Percentiles rank a stretch among this genome's conserved stretches.
These are phyloP conservation scores for Flammula alnicola DNA, from an alignment of 1,284 basidiomycete genomes.

Conservation along the genomic window DNA sequence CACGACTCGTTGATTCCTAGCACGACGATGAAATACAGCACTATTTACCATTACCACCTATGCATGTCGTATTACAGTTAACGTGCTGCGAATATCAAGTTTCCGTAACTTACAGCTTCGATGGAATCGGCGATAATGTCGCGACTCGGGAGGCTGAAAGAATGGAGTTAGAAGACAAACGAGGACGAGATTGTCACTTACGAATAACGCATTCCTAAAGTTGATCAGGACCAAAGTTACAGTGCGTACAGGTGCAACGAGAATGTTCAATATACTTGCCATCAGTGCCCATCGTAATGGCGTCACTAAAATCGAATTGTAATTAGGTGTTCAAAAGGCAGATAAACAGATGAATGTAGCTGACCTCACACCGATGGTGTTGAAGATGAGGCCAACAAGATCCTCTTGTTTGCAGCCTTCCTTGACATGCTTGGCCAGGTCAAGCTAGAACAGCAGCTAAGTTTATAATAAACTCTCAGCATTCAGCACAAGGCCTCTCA, in stretches of 20 bases:
- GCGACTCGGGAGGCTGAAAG: slow-evolving; percentile 77
- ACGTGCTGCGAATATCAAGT: too few species aligned
- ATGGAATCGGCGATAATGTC: slow-evolving; percentile 93
- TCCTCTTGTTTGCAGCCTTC: slow-evolving; percentile 78
- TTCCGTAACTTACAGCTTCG: slow-evolving; percentile 72
- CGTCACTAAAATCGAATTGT: slow-evolving; percentile 53
- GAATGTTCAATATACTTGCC: slow-evolving; percentile 45
- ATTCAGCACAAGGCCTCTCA: slow-evolving; percentile 33
- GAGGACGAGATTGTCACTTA: slow-evolving; percentile 36
- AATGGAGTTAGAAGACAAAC: background rate
- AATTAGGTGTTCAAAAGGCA: background rate
- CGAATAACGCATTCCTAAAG: slow-evolving; percentile 80
- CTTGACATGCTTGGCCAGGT: slow-evolving; percentile 76
- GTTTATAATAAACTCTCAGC: background rate
- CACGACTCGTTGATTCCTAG: background rate
- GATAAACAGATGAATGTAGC: slow-evolving; percentile 7
- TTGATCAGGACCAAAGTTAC: background rate
- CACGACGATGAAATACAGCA: slow-evolving; percentile 1
- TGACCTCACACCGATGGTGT: slow-evolving; percentile 81
- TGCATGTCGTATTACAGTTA: too few species aligned
- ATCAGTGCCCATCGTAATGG: slow-evolving; percentile 84
- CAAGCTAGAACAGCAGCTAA: slow-evolving; percentile 53
- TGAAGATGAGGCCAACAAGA: slow-evolving; percentile 78
- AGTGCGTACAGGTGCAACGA: background rate
- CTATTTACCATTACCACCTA: slow-evolving; percentile 68